Evolutionary conservation across 2,329 filamentous ascomycete genomes (phyloP), one percentile per base, ranked within the genome.

Genomic region (Thermothelomyces thermophilus): DNA sequence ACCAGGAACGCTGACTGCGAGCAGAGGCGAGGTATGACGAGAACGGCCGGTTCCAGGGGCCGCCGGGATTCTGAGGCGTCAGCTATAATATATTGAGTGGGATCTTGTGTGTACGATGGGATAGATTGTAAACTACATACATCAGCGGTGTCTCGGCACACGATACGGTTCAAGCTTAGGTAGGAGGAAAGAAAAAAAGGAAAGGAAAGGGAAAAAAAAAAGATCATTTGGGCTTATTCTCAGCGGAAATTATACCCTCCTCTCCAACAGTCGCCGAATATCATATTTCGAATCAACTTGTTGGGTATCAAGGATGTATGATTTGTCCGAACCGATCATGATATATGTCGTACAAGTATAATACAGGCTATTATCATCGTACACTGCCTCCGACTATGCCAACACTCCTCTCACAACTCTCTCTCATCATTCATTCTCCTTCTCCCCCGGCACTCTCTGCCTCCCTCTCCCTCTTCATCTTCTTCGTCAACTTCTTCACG

Each of bases 1-100:
- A 31, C 9, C 30, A 10, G 3, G 6, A 6, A 39, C 61, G 56
- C 69, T 77, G 56, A 79, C 56, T 9, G 14, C 40, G 16, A 49
- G 53, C 65, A 89, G 85, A 93, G 70, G 88, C 88, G 43, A 86
- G 81, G 66, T 93, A 93, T 67, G 87, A 91, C 67, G 82, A 90
- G 59, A 84, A 90, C 61, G 87, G 87, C 2, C 79, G 84, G 61
- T 69, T 91, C 54, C 79, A 63, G 53, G 59, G 56, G 13, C 58
- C 65, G 16, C 62, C 60, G 13, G 56, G 42, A 22, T 28, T 19
- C 17, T 48, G 16, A 44, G 20, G 16, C 7, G 20, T 11, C 1
- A n/a, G n/a, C n/a, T n/a, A n/a, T n/a, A 26, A 20, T 11, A 31
- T 11, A 19, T 14, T 22, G 44, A 16, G 41, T 44, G 22, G 16